Conservation (phyloP, 2,329 filamentous ascomycete genomes). For the Ophiosphaerella narmari region DNA sequence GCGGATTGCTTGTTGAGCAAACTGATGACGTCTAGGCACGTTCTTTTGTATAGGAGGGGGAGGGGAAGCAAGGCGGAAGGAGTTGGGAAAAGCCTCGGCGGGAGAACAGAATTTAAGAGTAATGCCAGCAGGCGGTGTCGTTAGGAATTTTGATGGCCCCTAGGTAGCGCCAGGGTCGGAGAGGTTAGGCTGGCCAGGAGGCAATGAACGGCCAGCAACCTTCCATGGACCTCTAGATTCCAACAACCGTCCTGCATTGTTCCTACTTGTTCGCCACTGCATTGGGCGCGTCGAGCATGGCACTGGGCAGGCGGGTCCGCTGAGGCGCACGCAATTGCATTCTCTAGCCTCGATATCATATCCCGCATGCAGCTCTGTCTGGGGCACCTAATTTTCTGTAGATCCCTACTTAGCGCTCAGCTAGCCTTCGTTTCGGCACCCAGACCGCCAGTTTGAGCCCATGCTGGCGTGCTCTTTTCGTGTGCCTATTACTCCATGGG, state of each 20-base stretch:
- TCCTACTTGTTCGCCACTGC: conserved; percentile 25
- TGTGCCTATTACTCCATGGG: conserved; percentile 1
- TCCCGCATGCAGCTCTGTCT: conserved; percentile 14
- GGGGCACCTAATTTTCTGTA: conserved; percentile 24
- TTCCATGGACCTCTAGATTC: conserved; percentile 8
- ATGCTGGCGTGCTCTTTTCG: conserved; percentile 21
- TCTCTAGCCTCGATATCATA: conserved; percentile 16
- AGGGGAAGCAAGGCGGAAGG: conserved; percentile 5
- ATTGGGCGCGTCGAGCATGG: conserved; percentile 23
- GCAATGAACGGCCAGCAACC: conserved; percentile 13
- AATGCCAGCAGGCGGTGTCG: conserved; percentile 28
- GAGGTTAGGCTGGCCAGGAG: conserved; percentile 16
- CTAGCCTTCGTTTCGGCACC: conserved; percentile 16
- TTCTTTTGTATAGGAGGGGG: conserved; percentile 3
- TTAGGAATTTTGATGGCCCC: conserved; percentile 26
- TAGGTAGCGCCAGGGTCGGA: conserved; percentile 14
- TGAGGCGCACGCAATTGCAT: conserved; percentile 10
- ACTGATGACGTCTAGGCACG: conserved; percentile 3
- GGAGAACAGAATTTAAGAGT: conserved; percentile 25
- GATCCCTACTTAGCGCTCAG: conserved; percentile 27
- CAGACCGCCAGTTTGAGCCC: conserved; percentile 39
- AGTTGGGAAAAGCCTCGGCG: conserved; percentile 10
- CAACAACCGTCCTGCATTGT: conserved; percentile 11
- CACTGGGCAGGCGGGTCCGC: conserved; percentile 11
- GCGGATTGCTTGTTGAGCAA: conserved; percentile 27